Evolutionary conservation across 768 basidiomycete genomes (phyloP).

Genomic region (Scleroderma citrinum): DNA sequence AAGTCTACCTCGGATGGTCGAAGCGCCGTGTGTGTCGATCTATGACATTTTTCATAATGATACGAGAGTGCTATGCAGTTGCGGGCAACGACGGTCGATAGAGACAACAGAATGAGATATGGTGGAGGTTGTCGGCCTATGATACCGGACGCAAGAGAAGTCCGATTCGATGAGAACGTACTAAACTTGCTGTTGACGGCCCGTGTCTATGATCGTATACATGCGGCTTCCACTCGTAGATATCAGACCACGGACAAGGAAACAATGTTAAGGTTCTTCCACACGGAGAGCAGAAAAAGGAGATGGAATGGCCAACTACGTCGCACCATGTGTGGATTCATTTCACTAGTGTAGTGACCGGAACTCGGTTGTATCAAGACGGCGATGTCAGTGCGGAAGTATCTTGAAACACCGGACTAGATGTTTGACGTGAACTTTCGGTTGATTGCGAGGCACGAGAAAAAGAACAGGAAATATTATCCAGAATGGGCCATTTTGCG

Average conservation of each 20-base stretch:
- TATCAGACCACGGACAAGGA: neutral
- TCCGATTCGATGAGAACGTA: neutral
- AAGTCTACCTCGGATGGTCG: too few relatives aligned
- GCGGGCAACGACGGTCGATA: too few relatives aligned
- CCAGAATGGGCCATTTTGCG: neutral
- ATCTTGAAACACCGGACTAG: neutral
- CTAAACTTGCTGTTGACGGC: neutral
- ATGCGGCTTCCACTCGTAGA: neutral
- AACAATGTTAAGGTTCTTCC: neutral
- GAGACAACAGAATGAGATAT: too few relatives aligned
- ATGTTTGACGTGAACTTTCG: neutral
- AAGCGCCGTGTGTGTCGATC: too few relatives aligned
- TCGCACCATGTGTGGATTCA: neutral
- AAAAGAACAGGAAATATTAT: neutral
- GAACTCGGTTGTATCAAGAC: neutral
- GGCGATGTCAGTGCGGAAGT: neutral
- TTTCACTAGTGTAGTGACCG: neutral
- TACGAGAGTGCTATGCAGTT: too few relatives aligned
- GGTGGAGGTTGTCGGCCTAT: too few relatives aligned
- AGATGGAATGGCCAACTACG: neutral
- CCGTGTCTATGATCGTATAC: neutral
- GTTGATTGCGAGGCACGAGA: neutral
- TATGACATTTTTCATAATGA: too few relatives aligned
- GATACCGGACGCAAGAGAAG: neutral
- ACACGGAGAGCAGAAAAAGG: neutral